phyloP scores from a whole-genome alignment of 495 filamentous ascomycete genomes.

The Aspergillus bridgeri region DNA sequence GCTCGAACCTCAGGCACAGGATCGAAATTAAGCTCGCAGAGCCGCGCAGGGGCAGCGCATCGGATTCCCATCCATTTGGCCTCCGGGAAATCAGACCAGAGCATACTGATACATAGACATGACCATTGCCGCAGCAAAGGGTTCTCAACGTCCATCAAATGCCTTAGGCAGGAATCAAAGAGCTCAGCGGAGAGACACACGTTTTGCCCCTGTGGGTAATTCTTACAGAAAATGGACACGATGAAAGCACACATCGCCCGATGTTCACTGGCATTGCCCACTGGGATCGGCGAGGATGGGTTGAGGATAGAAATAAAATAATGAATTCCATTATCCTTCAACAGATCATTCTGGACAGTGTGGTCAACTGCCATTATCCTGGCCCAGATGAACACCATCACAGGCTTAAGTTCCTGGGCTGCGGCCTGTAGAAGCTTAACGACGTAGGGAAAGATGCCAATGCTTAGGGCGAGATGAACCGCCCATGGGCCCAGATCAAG shows the following conservation, averaged over 20 bases:
- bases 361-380: slow-evolving; percentile 93
- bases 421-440: slow-evolving; percentile 94
- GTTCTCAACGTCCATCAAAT: slow-evolving; percentile 81
- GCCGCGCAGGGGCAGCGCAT: slow-evolving; percentile 69
- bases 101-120: slow-evolving; percentile 90
- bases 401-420: slow-evolving; percentile 89
- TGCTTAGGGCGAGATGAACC: slow-evolving; percentile 91
- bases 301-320: slow-evolving; percentile 93
- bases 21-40: slow-evolving; percentile 80
- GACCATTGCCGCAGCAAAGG: slow-evolving; percentile 93
- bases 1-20: slow-evolving; percentile 91
- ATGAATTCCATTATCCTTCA: slow-evolving; percentile 94
- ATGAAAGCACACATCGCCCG: slow-evolving; percentile 99
- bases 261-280: slow-evolving; percentile 83
- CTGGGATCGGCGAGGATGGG: slow-evolving; percentile 74
- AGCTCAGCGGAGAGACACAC: slow-evolving; percentile 79
- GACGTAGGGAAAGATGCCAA: slow-evolving; percentile 98
- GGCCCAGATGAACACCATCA: slow-evolving; percentile 99
- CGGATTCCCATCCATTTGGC: slow-evolving; percentile 93
- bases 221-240: slow-evolving; percentile 92
- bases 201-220: slow-evolving; percentile 82
- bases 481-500: slow-evolving; percentile 96
- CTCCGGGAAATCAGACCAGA: slow-evolving; percentile 87
- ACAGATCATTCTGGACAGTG: slow-evolving; percentile 83
- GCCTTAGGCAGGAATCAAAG: slow-evolving; percentile 75